phyloP scores from a whole-genome alignment of 306 rosid species.

The Astragalus membranaceus region DNA sequence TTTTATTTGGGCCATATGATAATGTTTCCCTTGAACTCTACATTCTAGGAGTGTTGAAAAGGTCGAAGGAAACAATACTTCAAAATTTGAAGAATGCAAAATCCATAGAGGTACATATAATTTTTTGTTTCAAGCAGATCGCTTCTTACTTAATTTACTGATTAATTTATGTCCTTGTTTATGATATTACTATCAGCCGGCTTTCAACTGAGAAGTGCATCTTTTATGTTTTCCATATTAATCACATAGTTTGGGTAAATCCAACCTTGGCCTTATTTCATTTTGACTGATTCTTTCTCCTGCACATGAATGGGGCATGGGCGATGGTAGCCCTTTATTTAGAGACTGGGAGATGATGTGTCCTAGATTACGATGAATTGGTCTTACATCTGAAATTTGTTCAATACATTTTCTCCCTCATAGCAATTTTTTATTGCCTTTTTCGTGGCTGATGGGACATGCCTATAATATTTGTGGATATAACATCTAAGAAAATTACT shows the following conservation, averaged over 20 bases:
- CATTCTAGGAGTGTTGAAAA: slow-evolving; percentile 66
- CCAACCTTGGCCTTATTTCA: background rate
- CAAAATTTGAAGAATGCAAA: slow-evolving; percentile 39
- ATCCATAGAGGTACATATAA: slow-evolving; percentile 41
- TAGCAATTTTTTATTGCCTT: background rate
- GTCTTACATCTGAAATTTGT: slow-evolving; percentile 1
- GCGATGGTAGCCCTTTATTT: background rate
- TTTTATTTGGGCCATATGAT: slow-evolving; percentile 7
- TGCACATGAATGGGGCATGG: background rate
- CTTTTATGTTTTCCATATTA: slow-evolving; percentile 8
- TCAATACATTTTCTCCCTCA: background rate
- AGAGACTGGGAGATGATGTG: background rate
- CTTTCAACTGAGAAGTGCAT: background rate
- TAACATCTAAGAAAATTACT: background rate
- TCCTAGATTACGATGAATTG: background rate
- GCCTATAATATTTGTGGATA: background rate
- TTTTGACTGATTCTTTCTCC: background rate
- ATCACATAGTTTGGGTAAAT: background rate
- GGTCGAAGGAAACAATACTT: slow-evolving; percentile 51
- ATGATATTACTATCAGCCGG: background rate
- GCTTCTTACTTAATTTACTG: background rate
- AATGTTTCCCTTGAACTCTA: slow-evolving; percentile 8
- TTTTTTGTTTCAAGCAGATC: background rate
- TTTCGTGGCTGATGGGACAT: background rate
- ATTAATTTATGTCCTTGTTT: background rate